Conservation (phyloP, 352 stramenopile genomes). For the Phytophthora fragariae region DNA sequence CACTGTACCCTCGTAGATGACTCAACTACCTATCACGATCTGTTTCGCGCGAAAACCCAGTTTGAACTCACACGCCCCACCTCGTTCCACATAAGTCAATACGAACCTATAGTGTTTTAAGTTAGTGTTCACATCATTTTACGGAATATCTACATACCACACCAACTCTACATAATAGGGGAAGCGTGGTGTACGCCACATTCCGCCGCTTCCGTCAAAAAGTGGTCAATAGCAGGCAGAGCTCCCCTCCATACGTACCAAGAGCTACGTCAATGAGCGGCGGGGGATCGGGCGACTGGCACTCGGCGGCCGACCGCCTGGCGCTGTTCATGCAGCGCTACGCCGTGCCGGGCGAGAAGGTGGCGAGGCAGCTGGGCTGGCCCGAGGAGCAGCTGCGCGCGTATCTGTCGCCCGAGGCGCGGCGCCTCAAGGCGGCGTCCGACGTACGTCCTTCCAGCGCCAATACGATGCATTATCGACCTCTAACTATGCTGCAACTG, state of each 20-base stretch:
- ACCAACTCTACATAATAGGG: slow-evolving; percentile 15
- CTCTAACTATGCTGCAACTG: slow-evolving; percentile 6
- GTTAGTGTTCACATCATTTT: not conserved
- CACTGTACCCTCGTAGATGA: not conserved
- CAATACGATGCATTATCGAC: not conserved
- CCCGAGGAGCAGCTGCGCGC: slow-evolving; percentile 51
- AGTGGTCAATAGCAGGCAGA: slow-evolving; percentile 12
- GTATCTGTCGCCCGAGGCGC: slow-evolving; percentile 62
- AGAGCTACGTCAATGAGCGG: slow-evolving; percentile 34
- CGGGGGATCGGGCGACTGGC: slow-evolving; percentile 35
- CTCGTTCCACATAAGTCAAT: slow-evolving; percentile 14
- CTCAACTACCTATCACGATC: not conserved
- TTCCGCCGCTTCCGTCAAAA: slow-evolving; percentile 31
- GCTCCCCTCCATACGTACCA: slow-evolving; percentile 31
- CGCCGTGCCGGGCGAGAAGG: slow-evolving; percentile 46
- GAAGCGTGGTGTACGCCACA: slow-evolving; percentile 29
- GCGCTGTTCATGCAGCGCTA: slow-evolving; percentile 71
- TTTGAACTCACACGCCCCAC: not conserved
- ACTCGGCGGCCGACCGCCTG: slow-evolving; percentile 62
- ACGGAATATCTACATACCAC: slow-evolving; percentile 7
- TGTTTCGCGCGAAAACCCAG: slow-evolving; percentile 4
- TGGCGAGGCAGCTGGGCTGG: slow-evolving; percentile 68
- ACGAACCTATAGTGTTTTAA: slow-evolving; percentile 6
- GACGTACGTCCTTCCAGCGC: slow-evolving; percentile 34
- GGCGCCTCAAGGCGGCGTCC: slow-evolving; percentile 41